Base-by-base conservation (phyloP, 805 yeast species). In the Sugiyamaella chiloensis region DNA sequence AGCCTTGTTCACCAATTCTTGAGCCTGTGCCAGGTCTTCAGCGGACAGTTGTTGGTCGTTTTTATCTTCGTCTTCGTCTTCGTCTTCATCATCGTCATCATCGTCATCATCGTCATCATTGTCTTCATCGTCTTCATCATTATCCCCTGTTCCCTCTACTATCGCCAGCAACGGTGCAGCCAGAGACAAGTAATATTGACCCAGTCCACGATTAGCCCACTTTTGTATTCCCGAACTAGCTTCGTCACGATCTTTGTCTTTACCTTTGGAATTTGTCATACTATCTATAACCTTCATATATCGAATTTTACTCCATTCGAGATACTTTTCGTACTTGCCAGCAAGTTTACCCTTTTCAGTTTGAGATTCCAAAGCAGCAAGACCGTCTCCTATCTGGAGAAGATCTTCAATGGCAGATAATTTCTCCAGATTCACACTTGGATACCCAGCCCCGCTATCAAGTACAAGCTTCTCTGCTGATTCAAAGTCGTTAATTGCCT, bases 381-480 rank as follows among this genome's bases (percentile, higher is more conserved):
- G 67, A 9, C 81, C 83, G 55, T 80, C 87, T 24, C 72, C 76
- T 21, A 75, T 70, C 41, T 76, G 62, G 17, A 69, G 66, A 35
- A 73, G 75, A 9, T 39, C 44, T n/a, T 26, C 39, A 8, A 46
- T 24, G 11, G 26, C 44, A n/a, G 23, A 11, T 14, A 46, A 26
- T 8, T 40, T 14, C 11, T 46, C 49, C n/a, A 8, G 16, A 14
- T 27, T 34, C 16, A 12, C 11, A 12, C 11, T 5, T 5, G 21
- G 11, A 19, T 34, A 34, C 12, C 37, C 21, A 11, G 24, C 37
- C 31, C 24, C 41, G 6, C 14, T 3, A 4, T 19, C 11, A 3
- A 31, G 39, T 5, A 48, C 26, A 14, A 46, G 23, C 47, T 3
- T 57, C 40, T 73, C 73, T 2, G 77, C 81, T 4, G 55, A 47